A percentile compares a stretch with the other conserved stretches of the same genome.
These are phyloP conservation scores for Suhomyces tanzawaensis DNA, from an alignment of 805 yeast species.

Conservation along the genomic window DNA sequence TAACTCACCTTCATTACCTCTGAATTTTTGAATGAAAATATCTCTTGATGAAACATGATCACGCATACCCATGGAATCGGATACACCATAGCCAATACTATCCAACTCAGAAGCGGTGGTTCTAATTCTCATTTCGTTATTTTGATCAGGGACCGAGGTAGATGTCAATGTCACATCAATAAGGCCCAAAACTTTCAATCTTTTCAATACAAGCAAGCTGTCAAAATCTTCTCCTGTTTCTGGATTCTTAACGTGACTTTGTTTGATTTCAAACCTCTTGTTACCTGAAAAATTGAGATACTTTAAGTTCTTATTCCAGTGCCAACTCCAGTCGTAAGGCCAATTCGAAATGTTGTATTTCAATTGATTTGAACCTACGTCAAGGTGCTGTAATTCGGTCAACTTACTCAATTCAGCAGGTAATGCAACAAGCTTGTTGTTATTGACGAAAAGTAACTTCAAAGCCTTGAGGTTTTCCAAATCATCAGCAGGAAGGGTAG, in stretches of 20 bases:
- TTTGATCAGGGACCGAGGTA: conserved; percentile 88
- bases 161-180: conserved; percentile 95
- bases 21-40: conserved; percentile 79
- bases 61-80: conserved; percentile 76
- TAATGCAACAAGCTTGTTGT: conserved; percentile 78
- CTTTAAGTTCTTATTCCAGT: conserved; percentile 68
- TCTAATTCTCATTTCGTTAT: conserved; percentile 77
- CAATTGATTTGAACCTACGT: conserved; percentile 86
- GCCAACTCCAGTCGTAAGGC: conserved; percentile 99
- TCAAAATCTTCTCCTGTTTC: conserved; percentile 66
- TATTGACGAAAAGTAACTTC: conserved; percentile 66
- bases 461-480: conserved; percentile 60
- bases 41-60: conserved; percentile 73
- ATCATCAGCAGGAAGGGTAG: conserved; percentile 83
- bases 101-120: conserved; percentile 82
- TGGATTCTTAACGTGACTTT: conserved; percentile 53
- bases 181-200: conserved; percentile 73
- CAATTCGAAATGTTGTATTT: conserved; percentile 91
- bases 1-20: conserved; percentile 81
- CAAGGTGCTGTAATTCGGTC: conserved; percentile 62
- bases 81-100: conserved; percentile 82
- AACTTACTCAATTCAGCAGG: conserved; percentile 86
- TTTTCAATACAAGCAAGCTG: conserved; percentile 57
- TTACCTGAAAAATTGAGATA: conserved; percentile 92
- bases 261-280: conserved; percentile 84